Evolutionary conservation across 108 stramenopile genomes (phyloP).

Genomic region (Fragilaria crotonensis): DNA sequence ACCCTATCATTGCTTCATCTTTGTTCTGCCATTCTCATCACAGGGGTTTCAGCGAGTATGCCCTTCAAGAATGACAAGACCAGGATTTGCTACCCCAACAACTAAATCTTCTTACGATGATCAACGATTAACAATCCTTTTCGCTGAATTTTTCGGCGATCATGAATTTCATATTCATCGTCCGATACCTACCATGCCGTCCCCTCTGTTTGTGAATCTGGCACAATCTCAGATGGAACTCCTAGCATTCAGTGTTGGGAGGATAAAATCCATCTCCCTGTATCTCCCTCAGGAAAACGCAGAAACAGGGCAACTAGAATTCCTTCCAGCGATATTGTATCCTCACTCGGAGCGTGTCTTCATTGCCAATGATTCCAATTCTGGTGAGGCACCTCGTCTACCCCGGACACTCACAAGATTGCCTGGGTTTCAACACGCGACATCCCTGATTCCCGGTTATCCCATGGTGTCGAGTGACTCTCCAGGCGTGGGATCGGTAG

Average conservation of each 20-base stretch:
- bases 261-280: constrained; percentile 63
- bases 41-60: no score
- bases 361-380: constrained; percentile 57
- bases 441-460: constrained; percentile 42
- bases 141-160: no score
- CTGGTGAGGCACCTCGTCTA: constrained; percentile 40
- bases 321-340: constrained; percentile 63
- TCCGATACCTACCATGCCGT: constrained; percentile 67
- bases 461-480: constrained; percentile 40
- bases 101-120: no score
- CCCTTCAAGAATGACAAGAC: no score
- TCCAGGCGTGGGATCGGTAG: constrained; percentile 36
- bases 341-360: constrained; percentile 73
- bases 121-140: no score
- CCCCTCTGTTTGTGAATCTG: constrained; percentile 50
- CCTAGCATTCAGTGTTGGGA: constrained; percentile 50
- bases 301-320: constrained; percentile 70
- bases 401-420: constrained; percentile 42
- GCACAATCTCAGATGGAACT: constrained; percentile 77
- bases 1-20: no score
- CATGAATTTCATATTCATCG: no score
- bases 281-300: constrained; percentile 82
- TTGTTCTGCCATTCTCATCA: no score
- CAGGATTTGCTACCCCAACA: no score
- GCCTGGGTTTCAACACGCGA: constrained; percentile 50